Percentiles rank a stretch among this genome's conserved stretches.
Evolutionary conservation across 768 basidiomycete genomes (phyloP).

Genomic region (Rhodotorula taiwanensis): DNA sequence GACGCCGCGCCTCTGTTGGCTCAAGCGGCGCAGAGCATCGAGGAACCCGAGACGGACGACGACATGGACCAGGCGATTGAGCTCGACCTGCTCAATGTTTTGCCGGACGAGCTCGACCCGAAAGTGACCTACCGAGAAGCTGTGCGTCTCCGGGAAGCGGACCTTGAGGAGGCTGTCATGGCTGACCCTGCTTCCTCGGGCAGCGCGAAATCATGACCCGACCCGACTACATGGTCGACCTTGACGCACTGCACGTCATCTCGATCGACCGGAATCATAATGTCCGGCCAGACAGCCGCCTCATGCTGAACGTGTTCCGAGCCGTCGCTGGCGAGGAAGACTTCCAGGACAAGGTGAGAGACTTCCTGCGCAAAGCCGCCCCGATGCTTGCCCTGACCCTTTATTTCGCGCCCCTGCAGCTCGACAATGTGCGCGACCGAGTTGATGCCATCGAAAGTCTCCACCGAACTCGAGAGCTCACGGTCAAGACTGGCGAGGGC

Average conservation of each 20-base stretch:
- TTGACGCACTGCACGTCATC: conserved; percentile 52
- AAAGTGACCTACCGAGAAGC: conserved; percentile 27
- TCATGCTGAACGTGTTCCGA: conserved; percentile 65
- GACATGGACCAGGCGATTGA: conserved; percentile 44
- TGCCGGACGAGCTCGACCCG: conserved; percentile 50
- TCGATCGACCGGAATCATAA: conserved; percentile 57
- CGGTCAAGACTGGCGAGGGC: conserved; percentile 48
- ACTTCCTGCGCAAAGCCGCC: background rate
- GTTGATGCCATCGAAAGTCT: conserved; percentile 82
- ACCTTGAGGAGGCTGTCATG: no score
- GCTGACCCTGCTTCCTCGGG: no score
- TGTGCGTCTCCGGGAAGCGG: conserved; percentile 1
- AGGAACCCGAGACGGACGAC: conserved; percentile 41
- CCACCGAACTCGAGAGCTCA: conserved; percentile 69
- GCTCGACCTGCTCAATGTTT: conserved; percentile 55
- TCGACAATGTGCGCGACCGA: conserved; percentile 64
- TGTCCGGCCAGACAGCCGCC: conserved; percentile 71
- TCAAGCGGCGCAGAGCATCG: conserved; percentile 56
- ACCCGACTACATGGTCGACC: conserved; percentile 64
- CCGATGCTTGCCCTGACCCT: background rate
- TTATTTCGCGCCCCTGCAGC: conserved; percentile 42
- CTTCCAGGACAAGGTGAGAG: conserved; percentile 59
- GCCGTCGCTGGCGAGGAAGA: conserved; percentile 65
- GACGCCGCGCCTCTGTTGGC: conserved; percentile 45
- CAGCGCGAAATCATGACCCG: conserved; percentile 71